Percentiles rank a stretch among this genome's conserved stretches.
Evolutionary conservation across 163 green algal species (phyloP).

Genomic region (Botryococcus braunii): DNA sequence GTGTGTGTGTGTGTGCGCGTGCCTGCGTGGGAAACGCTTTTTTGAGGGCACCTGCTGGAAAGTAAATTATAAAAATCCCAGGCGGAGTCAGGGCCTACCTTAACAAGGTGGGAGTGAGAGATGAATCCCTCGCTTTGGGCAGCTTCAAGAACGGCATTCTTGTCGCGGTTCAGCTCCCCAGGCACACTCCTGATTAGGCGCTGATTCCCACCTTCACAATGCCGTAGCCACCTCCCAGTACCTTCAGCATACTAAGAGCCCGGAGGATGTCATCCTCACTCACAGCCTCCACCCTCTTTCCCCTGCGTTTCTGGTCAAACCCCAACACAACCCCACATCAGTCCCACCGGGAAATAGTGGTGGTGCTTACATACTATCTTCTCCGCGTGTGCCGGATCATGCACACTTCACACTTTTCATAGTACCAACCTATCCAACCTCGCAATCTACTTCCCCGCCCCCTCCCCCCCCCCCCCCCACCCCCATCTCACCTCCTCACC

Average conservation of each 20-base stretch:
- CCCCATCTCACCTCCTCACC: no score
- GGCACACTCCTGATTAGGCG: slow-evolving; percentile 69
- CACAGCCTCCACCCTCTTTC: slow-evolving; percentile 51
- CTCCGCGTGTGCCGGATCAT: slow-evolving; percentile 2
- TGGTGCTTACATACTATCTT: no score
- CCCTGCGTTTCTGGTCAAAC: slow-evolving; percentile 40
- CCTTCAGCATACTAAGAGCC: slow-evolving; percentile 69
- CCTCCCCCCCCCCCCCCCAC: no score
- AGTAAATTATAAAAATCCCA: no score
- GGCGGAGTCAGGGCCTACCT: slow-evolving; percentile 6
- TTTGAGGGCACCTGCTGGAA: no score
- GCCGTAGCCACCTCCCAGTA: slow-evolving; percentile 67
- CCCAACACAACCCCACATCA: background rate
- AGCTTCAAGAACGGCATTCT: slow-evolving; percentile 57
- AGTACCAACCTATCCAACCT: no score
- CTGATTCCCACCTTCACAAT: slow-evolving; percentile 41
- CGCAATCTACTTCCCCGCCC: no score
- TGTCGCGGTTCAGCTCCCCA: slow-evolving; percentile 76
- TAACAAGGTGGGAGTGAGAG: slow-evolving; percentile 5
- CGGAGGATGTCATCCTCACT: slow-evolving; percentile 76
- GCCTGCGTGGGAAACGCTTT: no score
- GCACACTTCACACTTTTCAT: slow-evolving; percentile 2
- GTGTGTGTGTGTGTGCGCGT: no score
- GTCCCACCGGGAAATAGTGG: background rate
- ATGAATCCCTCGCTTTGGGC: slow-evolving; percentile 35